Percentiles rank a stretch among this genome's conserved stretches.
Evolutionary conservation across 768 basidiomycete species (phyloP).

Genomic region (Tephrocybe rancida): DNA sequence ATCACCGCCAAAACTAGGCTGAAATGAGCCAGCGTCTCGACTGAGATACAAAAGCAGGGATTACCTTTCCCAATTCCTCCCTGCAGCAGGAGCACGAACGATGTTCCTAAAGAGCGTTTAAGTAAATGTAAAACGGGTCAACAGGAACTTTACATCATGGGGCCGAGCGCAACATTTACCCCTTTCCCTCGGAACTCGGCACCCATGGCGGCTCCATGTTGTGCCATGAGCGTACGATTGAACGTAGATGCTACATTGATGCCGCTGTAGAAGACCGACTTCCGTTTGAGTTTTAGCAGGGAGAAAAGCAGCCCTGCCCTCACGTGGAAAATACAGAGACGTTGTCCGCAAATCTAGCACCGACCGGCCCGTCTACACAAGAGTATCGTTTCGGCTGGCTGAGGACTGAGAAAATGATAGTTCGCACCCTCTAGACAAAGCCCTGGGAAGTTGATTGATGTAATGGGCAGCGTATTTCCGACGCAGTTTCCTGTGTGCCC

Average conservation of each 20-base stretch:
- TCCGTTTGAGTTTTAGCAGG: neutral
- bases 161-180: conserved; percentile 53
- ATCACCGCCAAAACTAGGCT: conserved; percentile 47
- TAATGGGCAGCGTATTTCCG: conserved; percentile 51
- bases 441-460: conserved; percentile 49
- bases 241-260: conserved; percentile 58
- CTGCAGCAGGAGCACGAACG: conserved; percentile 46
- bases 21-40: neutral
- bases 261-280: conserved; percentile 27
- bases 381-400: neutral
- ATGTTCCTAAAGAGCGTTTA: conserved; percentile 36
- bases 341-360: conserved; percentile 49
- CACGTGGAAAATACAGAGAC: conserved; percentile 55
- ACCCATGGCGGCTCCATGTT: conserved; percentile 58
- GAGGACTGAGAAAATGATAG: neutral
- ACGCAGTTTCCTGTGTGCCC: conserved; percentile 42
- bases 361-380: conserved; percentile 44
- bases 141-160: conserved; percentile 39
- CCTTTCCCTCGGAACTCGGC: conserved; percentile 65
- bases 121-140: conserved; percentile 10
- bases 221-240: conserved; percentile 56
- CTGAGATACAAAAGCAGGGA: conserved; percentile 8
- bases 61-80: conserved; percentile 56
- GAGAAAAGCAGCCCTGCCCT: conserved; percentile 10
- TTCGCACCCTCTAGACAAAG: conserved; percentile 52